Evolutionary conservation across 202 grass and related monocot species (phyloP), one percentile per base, ranked within the genome.

Genomic region (Elaeis oleifera): DNA sequence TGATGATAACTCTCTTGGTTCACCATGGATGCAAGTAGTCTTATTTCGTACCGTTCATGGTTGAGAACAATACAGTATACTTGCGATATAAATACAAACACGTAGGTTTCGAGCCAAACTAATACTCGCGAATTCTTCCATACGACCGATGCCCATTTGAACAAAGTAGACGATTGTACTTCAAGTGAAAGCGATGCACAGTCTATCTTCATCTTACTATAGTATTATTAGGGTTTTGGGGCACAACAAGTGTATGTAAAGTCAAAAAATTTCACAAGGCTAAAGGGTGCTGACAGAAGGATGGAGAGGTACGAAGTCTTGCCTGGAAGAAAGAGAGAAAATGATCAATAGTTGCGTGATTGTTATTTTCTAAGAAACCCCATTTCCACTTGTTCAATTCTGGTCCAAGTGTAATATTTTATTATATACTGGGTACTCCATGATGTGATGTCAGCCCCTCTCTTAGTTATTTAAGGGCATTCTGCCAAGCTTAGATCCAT

Each of bases 391-490:
- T 14, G 36, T 44, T 44, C 36, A 13, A 44, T 44, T 2, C 23
- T 3, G 7, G 17, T 6, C 6, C 50, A 7, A 54, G 5, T 11
- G 3, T 32, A 31, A 8, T 32, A 54, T 16, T 31, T 28, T 54
- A 67, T 11, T 53, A 53, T 54, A 49, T 64, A 31, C 49, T 6
- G 31, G 71, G 52, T 73, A 58, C 63, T 54, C 52, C 53, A 18
- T 60, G 76, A 65, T 74, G 76, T 80, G 74, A 89, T 89, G 85
- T 84, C 67, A 78, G 18, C 70, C 65, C 67, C 23, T 49, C 64
- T 51, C 36, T 54, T 26, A 18, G 60, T 80, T 88, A 88, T 89
- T 89, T 89, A 89, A 85, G 78, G 18, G 50, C 63, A 9, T 60
- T 58, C 53, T 58, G 24, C 74, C 54, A 48, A 23, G 54, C 68